Conservation (phyloP, 2,329 filamentous ascomycete genomes). For the Botryosphaeria agaves region DNA sequence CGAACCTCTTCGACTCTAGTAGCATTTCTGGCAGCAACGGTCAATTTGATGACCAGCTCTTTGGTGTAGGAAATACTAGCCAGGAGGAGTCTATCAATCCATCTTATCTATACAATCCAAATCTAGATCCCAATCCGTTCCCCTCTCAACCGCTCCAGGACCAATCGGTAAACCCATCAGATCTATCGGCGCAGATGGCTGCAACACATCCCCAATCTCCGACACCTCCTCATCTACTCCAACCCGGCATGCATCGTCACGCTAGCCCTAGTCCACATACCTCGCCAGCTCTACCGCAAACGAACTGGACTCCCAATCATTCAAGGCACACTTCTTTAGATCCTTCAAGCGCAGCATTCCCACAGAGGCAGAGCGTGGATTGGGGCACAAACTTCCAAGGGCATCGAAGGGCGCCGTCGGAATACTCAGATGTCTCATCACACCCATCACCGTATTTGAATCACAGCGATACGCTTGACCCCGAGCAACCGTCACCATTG, state of each 20-base stretch:
- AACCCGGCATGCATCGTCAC: constrained; percentile 32
- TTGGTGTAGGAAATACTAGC: constrained; percentile 34
- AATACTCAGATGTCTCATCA: constrained; percentile 72
- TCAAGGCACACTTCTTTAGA: constrained; percentile 42
- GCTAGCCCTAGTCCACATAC: constrained; percentile 34
- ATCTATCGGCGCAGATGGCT: constrained; percentile 33
- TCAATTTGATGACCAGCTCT: constrained; percentile 27
- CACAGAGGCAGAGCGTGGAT: constrained; percentile 34
- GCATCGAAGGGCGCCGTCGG: constrained; percentile 78
- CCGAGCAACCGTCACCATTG: constrained; percentile 62
- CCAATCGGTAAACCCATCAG: constrained; percentile 26
- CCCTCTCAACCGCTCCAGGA: constrained; percentile 22
- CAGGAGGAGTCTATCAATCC: constrained; percentile 41
- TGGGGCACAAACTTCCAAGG: constrained; percentile 52
- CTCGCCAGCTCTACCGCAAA: constrained; percentile 36
- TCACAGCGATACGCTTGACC: constrained; percentile 64
- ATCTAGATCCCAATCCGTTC: constrained; percentile 26
- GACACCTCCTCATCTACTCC: constrained; percentile 38
- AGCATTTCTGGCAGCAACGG: constrained; percentile 7
- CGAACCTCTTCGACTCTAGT: constrained; percentile 16
- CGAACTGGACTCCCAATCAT: constrained; percentile 34
- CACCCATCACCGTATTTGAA: constrained; percentile 69
- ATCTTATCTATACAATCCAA: constrained; percentile 43
- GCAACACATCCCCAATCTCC: constrained; percentile 32
- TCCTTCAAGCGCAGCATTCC: constrained; percentile 40